Conservation (phyloP, 345 rosid species). For the Fremontodendron californicum region DNA sequence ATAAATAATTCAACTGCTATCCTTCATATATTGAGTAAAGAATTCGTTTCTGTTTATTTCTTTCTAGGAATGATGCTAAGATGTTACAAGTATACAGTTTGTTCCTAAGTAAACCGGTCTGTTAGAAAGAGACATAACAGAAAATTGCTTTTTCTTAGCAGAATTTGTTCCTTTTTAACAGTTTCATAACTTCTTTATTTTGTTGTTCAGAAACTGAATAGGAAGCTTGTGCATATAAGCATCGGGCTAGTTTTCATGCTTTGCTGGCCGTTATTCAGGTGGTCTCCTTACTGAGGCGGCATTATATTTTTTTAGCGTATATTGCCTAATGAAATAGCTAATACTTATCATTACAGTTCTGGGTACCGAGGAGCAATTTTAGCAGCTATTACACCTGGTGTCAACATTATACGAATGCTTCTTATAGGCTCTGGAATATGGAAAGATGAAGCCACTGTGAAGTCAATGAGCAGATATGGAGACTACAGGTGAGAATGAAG, state of each 20-base stretch:
- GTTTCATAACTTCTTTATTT: conserved; percentile 17
- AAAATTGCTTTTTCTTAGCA: background rate
- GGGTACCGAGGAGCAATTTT: conserved; percentile 71
- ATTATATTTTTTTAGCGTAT: background rate
- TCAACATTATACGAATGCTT: conserved; percentile 68
- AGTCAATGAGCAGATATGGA: conserved; percentile 95
- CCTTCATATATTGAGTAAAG: background rate
- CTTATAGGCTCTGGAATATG: conserved; percentile 69
- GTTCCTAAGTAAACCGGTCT: background rate
- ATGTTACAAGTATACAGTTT: background rate
- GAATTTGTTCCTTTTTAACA: background rate
- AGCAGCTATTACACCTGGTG: conserved; percentile 67
- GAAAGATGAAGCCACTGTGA: conserved; percentile 81
- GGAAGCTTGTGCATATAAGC: conserved; percentile 89
- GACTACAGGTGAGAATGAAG: conserved; percentile 56
- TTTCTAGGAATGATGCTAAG: background rate
- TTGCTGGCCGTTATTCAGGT: conserved; percentile 85
- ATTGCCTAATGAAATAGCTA: conserved; percentile 14
- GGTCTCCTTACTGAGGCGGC: conserved; percentile 20
- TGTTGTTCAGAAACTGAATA: conserved; percentile 52
- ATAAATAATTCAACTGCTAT: background rate
- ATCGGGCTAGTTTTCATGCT: conserved; percentile 86
- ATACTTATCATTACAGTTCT: conserved; percentile 45
- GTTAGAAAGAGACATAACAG: background rate
- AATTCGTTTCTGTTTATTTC: background rate